Evolutionary conservation across 208 protist genomes (phyloP), one percentile per base, ranked within the genome.

Genomic region (Trypanosoma rangeli): DNA sequence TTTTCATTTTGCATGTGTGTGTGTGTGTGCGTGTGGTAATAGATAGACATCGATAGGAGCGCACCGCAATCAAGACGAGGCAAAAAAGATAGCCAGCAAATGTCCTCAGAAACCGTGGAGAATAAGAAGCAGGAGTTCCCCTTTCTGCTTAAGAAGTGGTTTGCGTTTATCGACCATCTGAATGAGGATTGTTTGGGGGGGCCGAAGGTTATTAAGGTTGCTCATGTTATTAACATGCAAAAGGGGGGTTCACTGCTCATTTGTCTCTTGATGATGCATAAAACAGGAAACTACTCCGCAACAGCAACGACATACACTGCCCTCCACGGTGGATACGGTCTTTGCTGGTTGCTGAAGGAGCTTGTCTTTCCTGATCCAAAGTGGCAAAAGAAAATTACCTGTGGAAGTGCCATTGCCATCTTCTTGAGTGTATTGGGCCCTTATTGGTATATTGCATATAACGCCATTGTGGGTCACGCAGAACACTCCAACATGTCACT

Each of bases 311-410:
- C 76, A 20, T 96, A 96, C 78, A 91, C 85, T 7, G 91, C 87
- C 0, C 79, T 96, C 58, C 91, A 96, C 57, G 91, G 91, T 42
- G 81, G 87, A 57, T 96, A 96, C 66, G 91, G 91, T 1, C 55
- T 96, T n/a, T 93, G 84, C 64, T 96, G 91, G 91, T 79, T 92
- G 42, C 69, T 96, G 49, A 96, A 96, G 70, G 85, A 92, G 46
- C 59, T 85, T 29, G 68, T 90, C 5, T 93, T 94, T 58, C 91
- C 91, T 16, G 91, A 96, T 53, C 79, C 87, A 31, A 84, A 89
- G 39, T 96, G 91, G 91, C 73, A 96, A 50, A 29, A 33, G 13
- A 73, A 76, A 18, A 84, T 93, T 39, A 94, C 89, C 16, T 57
- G 93, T 58, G 85, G 76, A 39, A 81, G 83, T 37, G 80, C 83